These are phyloP conservation scores for Suillus ampliporus DNA, from an alignment of 768 basidiomycete genomes.

Conservation along the genomic window DNA sequence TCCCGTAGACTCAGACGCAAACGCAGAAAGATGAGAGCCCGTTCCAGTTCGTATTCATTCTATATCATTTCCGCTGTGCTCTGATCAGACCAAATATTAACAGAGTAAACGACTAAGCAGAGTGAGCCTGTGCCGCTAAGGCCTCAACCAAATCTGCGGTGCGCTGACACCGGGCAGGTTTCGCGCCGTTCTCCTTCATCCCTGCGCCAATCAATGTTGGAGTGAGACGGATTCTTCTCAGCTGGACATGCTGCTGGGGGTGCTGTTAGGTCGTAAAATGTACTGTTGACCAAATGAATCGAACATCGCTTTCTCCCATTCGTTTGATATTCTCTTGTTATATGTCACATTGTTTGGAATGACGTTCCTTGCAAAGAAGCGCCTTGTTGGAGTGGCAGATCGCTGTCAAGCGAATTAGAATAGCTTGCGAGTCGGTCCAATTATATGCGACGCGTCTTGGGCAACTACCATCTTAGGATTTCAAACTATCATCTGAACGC, in stretches of 20 bases:
- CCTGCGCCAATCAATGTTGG: constrained; percentile 5
- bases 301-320: constrained; percentile 13
- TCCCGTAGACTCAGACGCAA: constrained; percentile 92
- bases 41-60: constrained; percentile 73
- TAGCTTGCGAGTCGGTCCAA: neutral
- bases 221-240: constrained; percentile 11
- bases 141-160: constrained; percentile 9
- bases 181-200: constrained; percentile 9
- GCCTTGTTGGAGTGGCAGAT: neutral
- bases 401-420: neutral
- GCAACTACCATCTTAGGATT: too few relatives aligned
- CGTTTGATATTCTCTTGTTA: neutral
- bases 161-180: constrained; percentile 9
- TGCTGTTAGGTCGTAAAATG: constrained; percentile 14
- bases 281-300: constrained; percentile 17
- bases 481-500: neutral
- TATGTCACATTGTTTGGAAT: neutral
- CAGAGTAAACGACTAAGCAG: constrained; percentile 43
- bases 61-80: neutral
- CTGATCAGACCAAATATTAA: constrained; percentile 9
- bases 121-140: constrained; percentile 34
- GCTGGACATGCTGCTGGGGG: constrained; percentile 12
- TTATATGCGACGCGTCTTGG: neutral
- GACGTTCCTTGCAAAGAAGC: too few relatives aligned
- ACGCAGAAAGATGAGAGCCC: constrained; percentile 95